Conservation (phyloP, 331 rosid genomes). For the Dryas integrifolia region DNA sequence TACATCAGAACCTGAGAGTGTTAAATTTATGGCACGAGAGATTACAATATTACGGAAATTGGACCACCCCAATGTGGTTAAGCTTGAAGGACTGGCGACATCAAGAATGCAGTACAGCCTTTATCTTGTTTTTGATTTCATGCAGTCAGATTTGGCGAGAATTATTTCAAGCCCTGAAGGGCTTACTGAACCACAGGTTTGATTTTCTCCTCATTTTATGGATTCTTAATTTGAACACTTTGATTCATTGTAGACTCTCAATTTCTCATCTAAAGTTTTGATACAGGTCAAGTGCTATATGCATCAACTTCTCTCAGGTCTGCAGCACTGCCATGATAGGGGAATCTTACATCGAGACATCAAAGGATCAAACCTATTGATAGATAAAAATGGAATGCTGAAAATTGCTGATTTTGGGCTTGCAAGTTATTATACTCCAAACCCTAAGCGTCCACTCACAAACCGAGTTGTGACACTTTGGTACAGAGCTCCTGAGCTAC, state of each 20-base stretch:
- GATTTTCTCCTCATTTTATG: neutral
- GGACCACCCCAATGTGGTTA: slow-evolving; percentile 78
- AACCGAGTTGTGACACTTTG: slow-evolving; percentile 88
- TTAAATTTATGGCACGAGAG: slow-evolving; percentile 87
- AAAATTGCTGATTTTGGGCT: slow-evolving; percentile 90
- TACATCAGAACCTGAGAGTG: slow-evolving; percentile 72
- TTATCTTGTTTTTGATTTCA: slow-evolving; percentile 81
- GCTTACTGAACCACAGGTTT: slow-evolving; percentile 84
- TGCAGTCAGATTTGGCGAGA: slow-evolving; percentile 71
- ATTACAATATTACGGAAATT: slow-evolving; percentile 56
- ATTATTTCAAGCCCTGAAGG: slow-evolving; percentile 47
- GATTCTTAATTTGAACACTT: slow-evolving; percentile 19
- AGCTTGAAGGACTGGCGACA: slow-evolving; percentile 80
- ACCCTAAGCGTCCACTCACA: slow-evolving; percentile 49
- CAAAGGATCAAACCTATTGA: slow-evolving; percentile 77
- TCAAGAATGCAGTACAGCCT: slow-evolving; percentile 83
- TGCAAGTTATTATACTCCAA: slow-evolving; percentile 55
- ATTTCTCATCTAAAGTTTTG: slow-evolving; percentile 29
- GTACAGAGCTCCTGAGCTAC: slow-evolving; percentile 85
- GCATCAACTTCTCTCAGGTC: slow-evolving; percentile 80
- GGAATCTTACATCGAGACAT: slow-evolving; percentile 84
- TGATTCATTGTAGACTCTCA: slow-evolving; percentile 15
- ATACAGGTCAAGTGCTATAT: slow-evolving; percentile 82
- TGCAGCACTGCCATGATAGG: slow-evolving; percentile 74
- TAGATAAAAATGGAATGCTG: slow-evolving; percentile 69